Percentiles rank a stretch among this genome's conserved stretches.
phyloP scores from a whole-genome alignment of 345 rosid species.

The Euphorbia lathyris region DNA sequence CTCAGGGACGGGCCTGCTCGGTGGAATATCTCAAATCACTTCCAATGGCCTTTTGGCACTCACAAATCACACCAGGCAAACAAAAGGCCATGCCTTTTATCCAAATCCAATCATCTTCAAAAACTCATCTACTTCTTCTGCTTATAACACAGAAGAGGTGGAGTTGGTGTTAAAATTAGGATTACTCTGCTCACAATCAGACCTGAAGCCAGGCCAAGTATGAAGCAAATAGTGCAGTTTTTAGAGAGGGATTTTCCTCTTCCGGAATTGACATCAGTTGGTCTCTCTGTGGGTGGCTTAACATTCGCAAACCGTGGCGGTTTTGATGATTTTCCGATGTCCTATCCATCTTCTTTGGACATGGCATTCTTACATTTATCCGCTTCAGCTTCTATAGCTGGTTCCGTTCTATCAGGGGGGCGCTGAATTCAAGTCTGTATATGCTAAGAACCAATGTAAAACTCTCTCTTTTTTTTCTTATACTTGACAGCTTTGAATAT shows the following conservation, averaged over 20 bases:
- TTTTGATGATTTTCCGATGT: constrained; percentile 38
- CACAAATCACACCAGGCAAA: constrained; percentile 34
- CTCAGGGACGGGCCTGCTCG: too few relatives aligned
- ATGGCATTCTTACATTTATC: constrained; percentile 27
- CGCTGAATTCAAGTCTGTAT: constrained; percentile 22
- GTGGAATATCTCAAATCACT: constrained; percentile 33
- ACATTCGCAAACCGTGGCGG: constrained; percentile 33
- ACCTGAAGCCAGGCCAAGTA: constrained; percentile 49
- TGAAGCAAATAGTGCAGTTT: constrained; percentile 53
- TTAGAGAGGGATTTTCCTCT: constrained; percentile 41
- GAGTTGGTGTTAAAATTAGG: constrained; percentile 58
- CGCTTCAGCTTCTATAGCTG: constrained; percentile 46
- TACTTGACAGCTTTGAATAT: too few relatives aligned
- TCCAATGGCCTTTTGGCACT: constrained; percentile 40
- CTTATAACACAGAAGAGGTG: constrained; percentile 37
- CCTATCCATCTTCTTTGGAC: constrained; percentile 37
- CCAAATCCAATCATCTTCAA: constrained; percentile 32
- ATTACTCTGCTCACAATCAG: constrained; percentile 48
- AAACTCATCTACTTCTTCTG: constrained; percentile 30
- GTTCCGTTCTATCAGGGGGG: constrained; percentile 57
- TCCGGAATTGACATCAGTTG: constrained; percentile 39
- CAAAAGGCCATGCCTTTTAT: constrained; percentile 48
- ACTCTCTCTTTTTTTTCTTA: too few relatives aligned
- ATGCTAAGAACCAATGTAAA: too few relatives aligned
- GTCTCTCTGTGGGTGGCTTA: constrained; percentile 34